These are phyloP conservation scores for Saturnispora serradocipensis DNA, from an alignment of 805 yeast genomes.

Conservation along the genomic window DNA sequence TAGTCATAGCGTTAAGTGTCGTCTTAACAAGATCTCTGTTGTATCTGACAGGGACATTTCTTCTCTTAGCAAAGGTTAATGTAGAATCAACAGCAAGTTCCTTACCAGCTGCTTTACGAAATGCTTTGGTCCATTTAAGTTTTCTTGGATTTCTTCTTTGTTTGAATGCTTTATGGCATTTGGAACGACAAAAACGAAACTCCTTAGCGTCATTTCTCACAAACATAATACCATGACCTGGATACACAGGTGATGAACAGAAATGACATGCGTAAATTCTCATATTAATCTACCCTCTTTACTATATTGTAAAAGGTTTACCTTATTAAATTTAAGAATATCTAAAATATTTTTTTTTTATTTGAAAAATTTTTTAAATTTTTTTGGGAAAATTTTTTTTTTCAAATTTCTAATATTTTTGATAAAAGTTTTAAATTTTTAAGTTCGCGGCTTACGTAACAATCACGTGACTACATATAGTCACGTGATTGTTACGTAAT, in stretches of 20 bases:
- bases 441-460: background rate
- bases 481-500: background rate
- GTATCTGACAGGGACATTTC: slow-evolving; percentile 96
- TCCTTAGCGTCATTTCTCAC: slow-evolving; percentile 98
- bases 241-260: slow-evolving; percentile 94
- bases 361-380: slow-evolving; percentile 1
- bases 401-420: background rate
- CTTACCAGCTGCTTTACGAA: slow-evolving; percentile 98
- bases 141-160: slow-evolving; percentile 98
- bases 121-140: slow-evolving; percentile 97
- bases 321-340: background rate
- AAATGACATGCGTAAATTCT: slow-evolving; percentile 90
- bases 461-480: background rate
- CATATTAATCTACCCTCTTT: slow-evolving; percentile 33
- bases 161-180: slow-evolving; percentile 95
- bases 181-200: slow-evolving; percentile 94
- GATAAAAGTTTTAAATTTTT: background rate
- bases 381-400: background rate
- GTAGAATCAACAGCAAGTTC: slow-evolving; percentile 97
- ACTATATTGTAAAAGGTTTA: no score
- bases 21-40: slow-evolving; percentile 93
- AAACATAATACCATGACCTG: slow-evolving; percentile 92
- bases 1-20: slow-evolving; percentile 88
- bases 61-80: slow-evolving; percentile 90
- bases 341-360: background rate